Percentiles rank a stretch among this genome's conserved stretches.
These are phyloP conservation scores for Bisporella sp. DNA, from an alignment of 2,329 filamentous ascomycete genomes.

Conservation along the genomic window DNA sequence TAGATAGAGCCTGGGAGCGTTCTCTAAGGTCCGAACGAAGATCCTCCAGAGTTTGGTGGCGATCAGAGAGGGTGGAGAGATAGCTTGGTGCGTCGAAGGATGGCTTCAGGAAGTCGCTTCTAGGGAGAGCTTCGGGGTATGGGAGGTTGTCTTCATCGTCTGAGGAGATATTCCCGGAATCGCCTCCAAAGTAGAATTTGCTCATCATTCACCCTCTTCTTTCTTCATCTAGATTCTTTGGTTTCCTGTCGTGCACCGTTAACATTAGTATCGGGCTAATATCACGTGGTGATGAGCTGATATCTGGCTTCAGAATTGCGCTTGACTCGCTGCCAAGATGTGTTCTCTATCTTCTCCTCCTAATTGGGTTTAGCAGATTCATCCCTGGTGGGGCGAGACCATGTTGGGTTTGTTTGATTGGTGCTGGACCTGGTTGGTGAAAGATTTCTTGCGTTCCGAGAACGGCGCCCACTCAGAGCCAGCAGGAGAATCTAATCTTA, in stretches of 20 bases:
- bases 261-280: no score
- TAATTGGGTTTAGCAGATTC: no score
- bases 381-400: no score
- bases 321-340: no score
- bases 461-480: no score
- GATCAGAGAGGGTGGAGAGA: conserved; percentile 73
- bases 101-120: conserved; percentile 71
- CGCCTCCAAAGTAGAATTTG: conserved; percentile 37
- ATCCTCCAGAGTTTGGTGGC: conserved; percentile 95
- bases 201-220: conserved; percentile 30
- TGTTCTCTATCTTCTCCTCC: no score
- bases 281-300: neutral
- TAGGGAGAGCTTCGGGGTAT: conserved; percentile 78
- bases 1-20: conserved; percentile 69
- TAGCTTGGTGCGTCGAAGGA: conserved; percentile 77
- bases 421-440: no score
- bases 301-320: no score
- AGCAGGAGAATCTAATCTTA: no score
- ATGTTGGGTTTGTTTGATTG: no score
- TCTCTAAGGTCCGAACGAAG: conserved; percentile 79
- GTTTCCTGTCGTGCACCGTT: no score
- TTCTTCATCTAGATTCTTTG: neutral
- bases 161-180: conserved; percentile 22
- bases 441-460: no score
- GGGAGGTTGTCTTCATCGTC: conserved; percentile 66